Conservation (phyloP, 768 basidiomycete species). For the Udeniomyces megalosporus region DNA sequence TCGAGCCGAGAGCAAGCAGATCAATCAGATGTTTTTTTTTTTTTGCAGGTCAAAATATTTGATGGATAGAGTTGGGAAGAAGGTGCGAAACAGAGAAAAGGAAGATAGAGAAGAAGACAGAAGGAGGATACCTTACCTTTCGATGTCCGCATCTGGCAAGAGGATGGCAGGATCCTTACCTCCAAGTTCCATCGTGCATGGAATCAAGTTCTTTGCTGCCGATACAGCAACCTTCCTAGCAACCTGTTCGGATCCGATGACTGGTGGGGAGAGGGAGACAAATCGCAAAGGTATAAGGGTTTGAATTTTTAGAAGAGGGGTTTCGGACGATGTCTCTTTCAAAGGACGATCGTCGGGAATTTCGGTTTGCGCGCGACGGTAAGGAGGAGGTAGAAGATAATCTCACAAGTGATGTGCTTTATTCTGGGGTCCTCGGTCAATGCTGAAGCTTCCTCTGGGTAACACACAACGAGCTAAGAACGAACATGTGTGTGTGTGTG, state of each 20-base stretch:
- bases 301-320: too few relatives aligned
- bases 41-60: too few relatives aligned
- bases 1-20: not conserved
- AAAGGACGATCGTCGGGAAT: too few relatives aligned
- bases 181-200: constrained; percentile 87
- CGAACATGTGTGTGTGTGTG: not conserved
- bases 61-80: too few relatives aligned
- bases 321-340: too few relatives aligned
- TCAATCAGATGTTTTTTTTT: too few relatives aligned
- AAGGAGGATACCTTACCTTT: constrained; percentile 29
- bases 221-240: constrained; percentile 54
- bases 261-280: constrained; percentile 15
- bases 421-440: constrained; percentile 61
- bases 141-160: constrained; percentile 65
- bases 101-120: not conserved
- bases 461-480: constrained; percentile 59
- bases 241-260: constrained; percentile 30
- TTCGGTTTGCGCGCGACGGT: not conserved
- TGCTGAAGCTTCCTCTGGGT: constrained; percentile 67
- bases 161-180: constrained; percentile 89
- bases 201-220: constrained; percentile 72
- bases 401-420: constrained; percentile 63
- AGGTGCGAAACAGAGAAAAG: too few relatives aligned
- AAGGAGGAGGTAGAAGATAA: not conserved
- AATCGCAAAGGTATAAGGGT: not conserved